These are phyloP conservation scores for Chenopodium quinoa DNA, from an alignment of 148 eudicot species.

Conservation along the genomic window DNA sequence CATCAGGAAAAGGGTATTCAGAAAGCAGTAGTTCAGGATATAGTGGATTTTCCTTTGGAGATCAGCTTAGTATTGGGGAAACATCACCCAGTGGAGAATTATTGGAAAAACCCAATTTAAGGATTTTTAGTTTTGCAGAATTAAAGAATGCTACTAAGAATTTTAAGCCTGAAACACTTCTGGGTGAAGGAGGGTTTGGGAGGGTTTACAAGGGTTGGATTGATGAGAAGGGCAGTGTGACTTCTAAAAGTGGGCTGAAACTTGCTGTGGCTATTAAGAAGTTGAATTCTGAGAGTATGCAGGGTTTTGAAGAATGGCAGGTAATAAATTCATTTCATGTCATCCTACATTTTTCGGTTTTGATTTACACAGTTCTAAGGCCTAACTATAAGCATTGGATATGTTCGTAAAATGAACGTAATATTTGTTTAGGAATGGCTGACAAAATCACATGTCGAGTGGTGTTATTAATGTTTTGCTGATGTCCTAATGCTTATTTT, in stretches of 20 bases:
- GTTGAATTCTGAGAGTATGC: constrained; percentile 60
- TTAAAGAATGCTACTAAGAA: constrained; percentile 55
- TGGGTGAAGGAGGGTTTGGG: constrained; percentile 85
- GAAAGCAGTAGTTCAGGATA: constrained; percentile 45
- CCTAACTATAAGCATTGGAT: no score
- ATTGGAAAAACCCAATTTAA: constrained; percentile 46
- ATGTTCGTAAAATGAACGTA: no score
- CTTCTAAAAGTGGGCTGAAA: constrained; percentile 41
- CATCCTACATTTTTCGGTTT: background rate
- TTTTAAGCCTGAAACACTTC: constrained; percentile 54
- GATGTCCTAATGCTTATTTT: background rate
- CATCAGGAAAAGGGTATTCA: constrained; percentile 37
- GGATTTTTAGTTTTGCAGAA: constrained; percentile 55
- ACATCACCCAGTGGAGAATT: constrained; percentile 28
- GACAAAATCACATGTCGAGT: no score
- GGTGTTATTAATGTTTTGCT: background rate
- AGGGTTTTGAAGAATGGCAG: constrained; percentile 79
- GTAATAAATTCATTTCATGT: constrained; percentile 21
- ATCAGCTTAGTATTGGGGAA: constrained; percentile 40
- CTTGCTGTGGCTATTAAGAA: constrained; percentile 80
- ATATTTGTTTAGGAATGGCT: no score
- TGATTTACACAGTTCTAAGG: no score
- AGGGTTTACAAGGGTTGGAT: constrained; percentile 76
- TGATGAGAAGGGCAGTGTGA: constrained; percentile 41
- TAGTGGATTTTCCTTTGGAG: constrained; percentile 42